Evolutionary conservation across 305 asterid genomes (phyloP).

Genomic region (Plantago lanceolata): DNA sequence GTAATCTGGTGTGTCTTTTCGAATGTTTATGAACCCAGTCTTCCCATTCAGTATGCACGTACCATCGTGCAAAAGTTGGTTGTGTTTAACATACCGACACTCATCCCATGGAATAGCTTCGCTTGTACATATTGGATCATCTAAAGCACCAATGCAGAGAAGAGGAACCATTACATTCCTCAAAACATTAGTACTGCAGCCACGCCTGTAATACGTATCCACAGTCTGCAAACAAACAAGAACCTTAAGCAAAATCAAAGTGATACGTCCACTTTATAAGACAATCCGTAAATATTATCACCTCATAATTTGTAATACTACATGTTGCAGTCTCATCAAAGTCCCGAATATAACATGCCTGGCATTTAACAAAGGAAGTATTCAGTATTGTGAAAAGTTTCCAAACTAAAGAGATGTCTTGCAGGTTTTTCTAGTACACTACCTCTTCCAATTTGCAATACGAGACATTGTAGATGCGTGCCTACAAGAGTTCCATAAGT

Average conservation of each 20-base stretch:
- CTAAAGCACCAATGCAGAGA: conserved; percentile 73
- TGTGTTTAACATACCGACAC: conserved; percentile 49
- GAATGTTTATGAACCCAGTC: too few species aligned
- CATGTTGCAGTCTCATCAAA: conserved; percentile 77
- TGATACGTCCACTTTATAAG: conserved; percentile 15
- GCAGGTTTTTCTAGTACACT: too few species aligned
- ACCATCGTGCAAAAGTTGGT: too few species aligned
- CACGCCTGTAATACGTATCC: conserved; percentile 78
- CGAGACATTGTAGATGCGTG: conserved; percentile 68
- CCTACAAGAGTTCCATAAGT: conserved; percentile 35
- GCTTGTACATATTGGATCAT: conserved; percentile 87
- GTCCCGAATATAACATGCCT: conserved; percentile 72
- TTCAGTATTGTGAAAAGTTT: not conserved
- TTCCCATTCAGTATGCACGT: too few species aligned
- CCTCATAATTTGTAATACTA: conserved; percentile 70
- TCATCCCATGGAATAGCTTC: conserved; percentile 97
- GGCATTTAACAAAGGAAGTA: conserved; percentile 8
- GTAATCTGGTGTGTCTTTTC: too few species aligned
- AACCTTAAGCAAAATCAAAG: not conserved
- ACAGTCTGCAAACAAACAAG: conserved; percentile 48
- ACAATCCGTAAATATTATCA: conserved; percentile 25
- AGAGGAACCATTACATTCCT: conserved; percentile 75
- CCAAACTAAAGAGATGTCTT: too few species aligned
- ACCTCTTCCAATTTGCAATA: conserved; percentile 82
- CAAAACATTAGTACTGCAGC: conserved; percentile 62